Percentiles rank a stretch among this genome's conserved stretches.
phyloP scores from a whole-genome alignment of 331 rosid genomes.

The Cydonia oblonga region DNA sequence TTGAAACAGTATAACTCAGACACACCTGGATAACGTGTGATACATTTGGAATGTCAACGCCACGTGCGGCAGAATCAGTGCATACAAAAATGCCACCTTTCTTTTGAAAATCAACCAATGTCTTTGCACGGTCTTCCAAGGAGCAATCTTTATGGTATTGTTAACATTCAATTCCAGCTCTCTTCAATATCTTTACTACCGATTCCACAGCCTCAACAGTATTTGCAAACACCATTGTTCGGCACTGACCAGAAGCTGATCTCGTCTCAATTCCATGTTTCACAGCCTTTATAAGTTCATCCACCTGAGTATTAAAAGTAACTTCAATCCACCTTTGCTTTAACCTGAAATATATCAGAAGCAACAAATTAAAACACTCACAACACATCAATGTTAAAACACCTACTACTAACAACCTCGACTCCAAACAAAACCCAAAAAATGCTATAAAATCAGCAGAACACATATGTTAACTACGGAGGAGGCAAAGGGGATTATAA shows the following conservation, averaged over 20 bases:
- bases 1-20: not conserved
- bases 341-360: slow-evolving; percentile 40
- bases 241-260: slow-evolving; percentile 31
- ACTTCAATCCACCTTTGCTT: slow-evolving; percentile 91
- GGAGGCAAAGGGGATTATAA: not conserved
- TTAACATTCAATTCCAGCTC: slow-evolving; percentile 57
- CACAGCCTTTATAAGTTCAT: slow-evolving; percentile 76
- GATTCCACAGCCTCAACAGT: slow-evolving; percentile 95
- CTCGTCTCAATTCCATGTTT: slow-evolving; percentile 38
- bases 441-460: not conserved
- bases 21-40: slow-evolving; percentile 84
- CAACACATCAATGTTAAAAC: not conserved
- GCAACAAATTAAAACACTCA: not conserved
- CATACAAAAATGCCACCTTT: slow-evolving; percentile 92
- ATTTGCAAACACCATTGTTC: slow-evolving; percentile 93
- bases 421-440: not conserved
- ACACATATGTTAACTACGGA: slow-evolving; percentile 3
- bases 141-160: slow-evolving; percentile 75
- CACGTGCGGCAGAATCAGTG: slow-evolving; percentile 96
- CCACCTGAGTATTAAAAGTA: slow-evolving; percentile 66
- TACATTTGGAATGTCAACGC: slow-evolving; percentile 83
- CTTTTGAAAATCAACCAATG: slow-evolving; percentile 56
- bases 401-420: not conserved
- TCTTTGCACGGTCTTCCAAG: slow-evolving; percentile 76
- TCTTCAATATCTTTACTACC: slow-evolving; percentile 55